phyloP scores from a whole-genome alignment of 345 rosid species.

The Balakata baccata region DNA sequence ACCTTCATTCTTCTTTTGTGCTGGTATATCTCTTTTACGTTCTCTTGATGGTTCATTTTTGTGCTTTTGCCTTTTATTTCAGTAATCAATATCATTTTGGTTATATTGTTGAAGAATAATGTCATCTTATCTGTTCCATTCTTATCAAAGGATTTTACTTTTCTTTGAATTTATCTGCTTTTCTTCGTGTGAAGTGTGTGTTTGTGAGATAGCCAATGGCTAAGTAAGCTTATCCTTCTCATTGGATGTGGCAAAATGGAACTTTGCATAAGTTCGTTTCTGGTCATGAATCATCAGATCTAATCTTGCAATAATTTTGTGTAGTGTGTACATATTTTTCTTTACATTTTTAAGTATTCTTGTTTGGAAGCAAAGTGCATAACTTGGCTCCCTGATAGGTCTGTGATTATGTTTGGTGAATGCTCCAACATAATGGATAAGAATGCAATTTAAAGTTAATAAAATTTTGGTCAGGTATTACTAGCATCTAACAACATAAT shows the following conservation, averaged over 20 bases:
- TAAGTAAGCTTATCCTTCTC: neutral
- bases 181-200: neutral
- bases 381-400: neutral
- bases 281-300: neutral
- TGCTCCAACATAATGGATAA: neutral
- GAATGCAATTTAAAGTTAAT: neutral
- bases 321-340: neutral
- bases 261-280: neutral
- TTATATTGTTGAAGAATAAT: neutral
- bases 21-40: constrained; percentile 45
- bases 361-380: neutral
- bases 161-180: neutral
- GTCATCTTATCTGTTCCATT: neutral
- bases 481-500: neutral
- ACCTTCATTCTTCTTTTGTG: constrained; percentile 84
- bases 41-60: neutral
- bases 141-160: neutral
- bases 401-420: neutral
- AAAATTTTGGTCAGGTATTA: neutral
- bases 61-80: neutral
- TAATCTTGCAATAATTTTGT: neutral
- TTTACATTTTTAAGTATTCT: neutral
- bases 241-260: neutral
- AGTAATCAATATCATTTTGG: neutral
- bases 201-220: neutral